Percentiles rank a stretch among this genome's conserved stretches.
Evolutionary conservation across 495 filamentous ascomycete species (phyloP).

Genomic region (Xylaria curta): DNA sequence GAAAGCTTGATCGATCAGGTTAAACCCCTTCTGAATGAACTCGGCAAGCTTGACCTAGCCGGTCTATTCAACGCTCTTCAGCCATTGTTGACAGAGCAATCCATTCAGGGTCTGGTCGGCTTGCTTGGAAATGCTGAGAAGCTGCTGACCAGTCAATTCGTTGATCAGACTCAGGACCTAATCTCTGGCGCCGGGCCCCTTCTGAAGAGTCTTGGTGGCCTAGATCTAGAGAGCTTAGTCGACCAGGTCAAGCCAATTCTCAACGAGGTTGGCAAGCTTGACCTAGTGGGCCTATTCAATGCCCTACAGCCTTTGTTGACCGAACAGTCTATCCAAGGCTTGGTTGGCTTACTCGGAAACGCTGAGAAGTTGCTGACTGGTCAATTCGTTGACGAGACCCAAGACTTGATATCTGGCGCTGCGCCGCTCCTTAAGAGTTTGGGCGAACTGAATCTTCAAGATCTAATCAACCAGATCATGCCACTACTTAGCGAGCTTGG

Average conservation of each 20-base stretch:
- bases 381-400: constrained; percentile 45
- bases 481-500: constrained; percentile 41
- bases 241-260: constrained; percentile 37
- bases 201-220: constrained; percentile 53
- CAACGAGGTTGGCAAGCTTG: constrained; percentile 42
- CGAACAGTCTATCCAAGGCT: constrained; percentile 36
- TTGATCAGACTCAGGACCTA: constrained; percentile 50
- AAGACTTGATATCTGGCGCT: constrained; percentile 49
- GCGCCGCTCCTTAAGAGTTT: constrained; percentile 50
- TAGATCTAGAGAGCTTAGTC: constrained; percentile 40
- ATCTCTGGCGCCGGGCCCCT: constrained; percentile 49
- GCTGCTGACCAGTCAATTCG: constrained; percentile 42
- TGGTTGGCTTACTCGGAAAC: constrained; percentile 43
- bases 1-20: constrained; percentile 42
- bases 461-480: constrained; percentile 31
- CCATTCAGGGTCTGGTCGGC: constrained; percentile 47
- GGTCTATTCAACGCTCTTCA: constrained; percentile 41
- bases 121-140: constrained; percentile 45
- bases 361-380: constrained; percentile 42
- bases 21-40: constrained; percentile 45
- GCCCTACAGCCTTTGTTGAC: constrained; percentile 41
- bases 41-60: constrained; percentile 36
- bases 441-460: constrained; percentile 49
- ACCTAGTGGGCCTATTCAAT: constrained; percentile 38
- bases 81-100: constrained; percentile 44